Evolutionary conservation across 805 yeast species (phyloP), one percentile per base, ranked within the genome.

Genomic region (Lachancea meyersii): DNA sequence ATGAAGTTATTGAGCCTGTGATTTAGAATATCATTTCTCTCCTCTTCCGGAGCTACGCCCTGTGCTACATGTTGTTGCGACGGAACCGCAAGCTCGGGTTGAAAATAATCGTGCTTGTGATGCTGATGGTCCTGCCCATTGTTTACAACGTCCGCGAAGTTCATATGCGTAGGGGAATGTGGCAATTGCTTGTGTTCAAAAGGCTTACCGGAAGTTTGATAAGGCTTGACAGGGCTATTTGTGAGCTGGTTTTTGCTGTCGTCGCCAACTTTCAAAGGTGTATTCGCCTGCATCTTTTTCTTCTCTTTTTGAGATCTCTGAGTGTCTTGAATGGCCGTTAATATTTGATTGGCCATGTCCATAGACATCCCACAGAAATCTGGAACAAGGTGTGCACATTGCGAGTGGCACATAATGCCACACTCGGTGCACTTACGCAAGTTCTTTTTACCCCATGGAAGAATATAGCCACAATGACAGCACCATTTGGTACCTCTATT

Each of bases 401-500:
- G 79, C 3, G 93, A 76, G 60, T 93, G 99, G 56, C 96, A 91
- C 82, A 91, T 86, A 17, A 88, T 79, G 23, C 95, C 95, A 78
- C 98, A 93, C 52, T 85, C 93, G 4, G 83, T 70, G 72, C 98
- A 91, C 62, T 87, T 93, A 40, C 96, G 75, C 9, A 89, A 94
- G 54, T 86, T 88, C 63, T 87, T 88, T 57, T 82, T 79, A 41
- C 97, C 96, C 83, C 96, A 82, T 14, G 98, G 97, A 48, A 93
- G 72, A 40, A 93, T 80, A 60, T 87, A 87, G 48, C 99, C 99
- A 74, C 99, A 93, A 62, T 93, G 99, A 55, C 97, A 93, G 68
- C 99, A 93, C 99, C 99, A 93, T 60, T 91, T 89, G 2, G 99
- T 94, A 55, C 96, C 94, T 65, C 88, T 81, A 58, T 93, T 93